Base-by-base conservation (phyloP, 202 grass and related monocot species). In the Musa balbisiana region DNA sequence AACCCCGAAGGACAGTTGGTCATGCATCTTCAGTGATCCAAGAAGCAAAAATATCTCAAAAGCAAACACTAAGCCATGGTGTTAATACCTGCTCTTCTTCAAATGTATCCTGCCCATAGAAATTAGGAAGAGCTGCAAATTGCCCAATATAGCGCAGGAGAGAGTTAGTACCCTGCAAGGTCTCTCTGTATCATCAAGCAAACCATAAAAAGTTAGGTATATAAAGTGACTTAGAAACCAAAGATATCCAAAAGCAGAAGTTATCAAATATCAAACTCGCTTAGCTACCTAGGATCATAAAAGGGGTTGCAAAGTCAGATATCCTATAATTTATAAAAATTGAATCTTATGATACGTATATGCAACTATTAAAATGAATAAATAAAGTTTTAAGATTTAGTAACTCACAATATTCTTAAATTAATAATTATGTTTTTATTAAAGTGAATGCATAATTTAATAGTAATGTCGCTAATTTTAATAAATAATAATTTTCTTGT, bases 101-200 rank as follows among this genome's bases (percentile, higher is more conserved):
- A 29, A 87, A 72, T 53, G 85, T 56, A 73, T 91, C 86, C 27
- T 73, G 75, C 2, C 82, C 88, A 71, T 89, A 97, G 73, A 97
- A 93, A 71, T 66, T 82, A 72, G 88, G 78, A 85, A 89, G 23
- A 76, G 76, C 82, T 75, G 88, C 80, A 74, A 82, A 67, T 63
- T 77, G 68, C 20, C 80, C 86, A 71, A 91, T 86, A 53, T 89
- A 91, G 5, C 79, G 77, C 58, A 97, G 80, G 71, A 97, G 84
- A 43, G 86, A 84, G 71, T 89, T 91, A 51, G 79, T 70, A 8
- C 93, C 86, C 79, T 93, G 87, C 73, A 97, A 81, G 75, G 58
- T 79, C 52, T 85, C 78, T 72, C 93, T 97, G 86, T 51, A 80
- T 22, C 75, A 19, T 78, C 67, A 59, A 50, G 83, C 75, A 50